These are phyloP conservation scores for Lipomyces starkeyi DNA, from an alignment of 805 yeast genomes.

Conservation along the genomic window DNA sequence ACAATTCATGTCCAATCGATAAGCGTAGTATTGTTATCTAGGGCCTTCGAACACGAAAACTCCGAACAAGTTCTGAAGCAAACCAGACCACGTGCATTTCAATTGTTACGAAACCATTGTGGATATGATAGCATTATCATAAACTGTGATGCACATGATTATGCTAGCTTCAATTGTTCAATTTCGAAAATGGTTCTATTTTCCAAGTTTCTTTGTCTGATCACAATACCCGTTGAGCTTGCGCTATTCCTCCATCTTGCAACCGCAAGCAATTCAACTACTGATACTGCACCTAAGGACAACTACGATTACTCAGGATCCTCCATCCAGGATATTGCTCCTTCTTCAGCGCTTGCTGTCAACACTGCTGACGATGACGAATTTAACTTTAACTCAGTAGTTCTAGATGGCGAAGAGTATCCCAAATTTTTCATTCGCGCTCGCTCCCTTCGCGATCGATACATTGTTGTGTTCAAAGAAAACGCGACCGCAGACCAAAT, in stretches of 20 bases:
- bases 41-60: no score
- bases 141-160: no score
- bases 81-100: no score
- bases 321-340: neutral
- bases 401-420: slow-evolving; percentile 1
- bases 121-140: no score
- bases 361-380: neutral
- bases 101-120: no score
- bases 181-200: neutral
- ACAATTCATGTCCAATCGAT: no score
- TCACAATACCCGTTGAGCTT: neutral
- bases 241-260: neutral
- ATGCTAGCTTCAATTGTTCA: neutral
- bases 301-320: neutral
- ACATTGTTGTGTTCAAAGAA: slow-evolving; percentile 23
- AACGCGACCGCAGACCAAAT: slow-evolving; percentile 9
- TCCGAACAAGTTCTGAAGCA: no score
- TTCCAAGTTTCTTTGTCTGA: neutral
- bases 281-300: neutral
- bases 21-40: no score
- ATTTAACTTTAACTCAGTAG: neutral
- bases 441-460: slow-evolving; percentile 17
- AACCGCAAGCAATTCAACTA: neutral
- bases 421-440: slow-evolving; percentile 10
- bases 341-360: neutral